Evolutionary conservation across 495 filamentous ascomycete species (phyloP).

Genomic region (Halenospora varia): DNA sequence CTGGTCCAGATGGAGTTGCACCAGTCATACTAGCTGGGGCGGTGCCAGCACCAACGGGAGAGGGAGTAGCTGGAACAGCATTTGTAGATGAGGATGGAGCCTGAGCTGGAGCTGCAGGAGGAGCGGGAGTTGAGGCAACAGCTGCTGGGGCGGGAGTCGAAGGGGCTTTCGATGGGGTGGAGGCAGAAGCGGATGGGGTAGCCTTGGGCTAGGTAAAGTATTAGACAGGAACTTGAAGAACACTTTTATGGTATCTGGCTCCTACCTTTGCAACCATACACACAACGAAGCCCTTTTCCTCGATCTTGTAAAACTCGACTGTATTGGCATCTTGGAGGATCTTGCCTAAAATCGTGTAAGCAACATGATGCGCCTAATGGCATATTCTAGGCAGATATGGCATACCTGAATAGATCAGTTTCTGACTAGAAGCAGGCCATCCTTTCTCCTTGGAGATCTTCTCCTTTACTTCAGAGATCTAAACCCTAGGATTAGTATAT

Average conservation of each 20-base stretch:
- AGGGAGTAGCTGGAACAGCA: slow-evolving; percentile 61
- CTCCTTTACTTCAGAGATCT: slow-evolving; percentile 86
- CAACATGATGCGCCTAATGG: neutral
- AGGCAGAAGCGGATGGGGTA: slow-evolving; percentile 8
- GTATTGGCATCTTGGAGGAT: slow-evolving; percentile 96
- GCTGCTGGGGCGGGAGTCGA: slow-evolving; percentile 57
- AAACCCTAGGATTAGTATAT: slow-evolving; percentile 10
- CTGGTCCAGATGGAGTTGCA: slow-evolving; percentile 52
- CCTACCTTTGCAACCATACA: slow-evolving; percentile 97
- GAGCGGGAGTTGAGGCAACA: slow-evolving; percentile 66
- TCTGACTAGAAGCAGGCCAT: slow-evolving; percentile 82
- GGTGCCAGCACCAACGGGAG: slow-evolving; percentile 41
- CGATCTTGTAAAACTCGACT: slow-evolving; percentile 92
- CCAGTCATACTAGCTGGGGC: slow-evolving; percentile 36
- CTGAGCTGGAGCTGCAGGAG: slow-evolving; percentile 53
- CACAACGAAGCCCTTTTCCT: slow-evolving; percentile 98
- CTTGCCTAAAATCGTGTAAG: slow-evolving; percentile 62
- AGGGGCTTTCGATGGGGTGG: slow-evolving; percentile 49
- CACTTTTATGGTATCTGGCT: neutral
- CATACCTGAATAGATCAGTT: slow-evolving; percentile 96
- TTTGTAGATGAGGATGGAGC: slow-evolving; percentile 48
- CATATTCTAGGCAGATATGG: slow-evolving; percentile 13
- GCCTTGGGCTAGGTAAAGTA: slow-evolving; percentile 17
- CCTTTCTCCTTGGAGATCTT: slow-evolving; percentile 86
- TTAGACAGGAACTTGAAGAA: slow-evolving; percentile 17